Conservation (phyloP, 495 filamentous ascomycete genomes). For the Jackrogersella minutella region DNA sequence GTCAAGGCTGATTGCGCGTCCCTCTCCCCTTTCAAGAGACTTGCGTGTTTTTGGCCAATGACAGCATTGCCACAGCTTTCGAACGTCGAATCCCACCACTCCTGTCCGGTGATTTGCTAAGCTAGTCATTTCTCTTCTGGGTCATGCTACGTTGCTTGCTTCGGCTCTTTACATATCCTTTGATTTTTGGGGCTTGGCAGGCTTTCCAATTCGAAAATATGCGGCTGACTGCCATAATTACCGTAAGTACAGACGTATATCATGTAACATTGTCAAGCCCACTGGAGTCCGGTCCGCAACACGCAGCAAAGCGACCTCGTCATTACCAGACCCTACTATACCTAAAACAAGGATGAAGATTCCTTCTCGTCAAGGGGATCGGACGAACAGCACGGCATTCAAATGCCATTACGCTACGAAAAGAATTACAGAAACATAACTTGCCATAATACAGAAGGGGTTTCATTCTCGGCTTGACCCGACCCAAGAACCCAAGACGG, state of each 20-base stretch:
- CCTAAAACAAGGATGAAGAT: constrained; percentile 5
- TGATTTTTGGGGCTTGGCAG: constrained; percentile 30
- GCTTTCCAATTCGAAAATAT: constrained; percentile 31
- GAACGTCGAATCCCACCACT: constrained; percentile 37
- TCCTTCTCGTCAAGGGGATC: constrained; percentile 6
- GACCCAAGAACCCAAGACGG: constrained; percentile 21
- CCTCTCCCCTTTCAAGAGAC: constrained; percentile 33
- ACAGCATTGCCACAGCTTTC: constrained; percentile 30
- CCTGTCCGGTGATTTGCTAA: constrained; percentile 38
- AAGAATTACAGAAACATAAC: not conserved
- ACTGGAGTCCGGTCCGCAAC: constrained; percentile 11
- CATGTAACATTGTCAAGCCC: constrained; percentile 30
- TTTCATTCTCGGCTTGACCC: constrained; percentile 38
- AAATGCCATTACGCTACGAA: constrained; percentile 2
- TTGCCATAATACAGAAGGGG: not conserved
- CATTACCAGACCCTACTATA: constrained; percentile 16
- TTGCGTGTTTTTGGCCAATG: constrained; percentile 41
- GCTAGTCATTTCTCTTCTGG: constrained; percentile 31
- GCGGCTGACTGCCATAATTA: constrained; percentile 34
- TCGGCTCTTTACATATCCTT: constrained; percentile 39
- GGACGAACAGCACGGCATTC: constrained; percentile 7
- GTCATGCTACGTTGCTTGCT: constrained; percentile 42
- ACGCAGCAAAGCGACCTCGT: constrained; percentile 14
- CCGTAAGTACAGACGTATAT: constrained; percentile 21
- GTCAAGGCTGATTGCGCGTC: constrained; percentile 42